A percentile compares a stretch with the other conserved stretches of the same genome.
Conservation (phyloP, 2,329 filamentous ascomycete species). For the Berkeleyomyces rouxiae region DNA sequence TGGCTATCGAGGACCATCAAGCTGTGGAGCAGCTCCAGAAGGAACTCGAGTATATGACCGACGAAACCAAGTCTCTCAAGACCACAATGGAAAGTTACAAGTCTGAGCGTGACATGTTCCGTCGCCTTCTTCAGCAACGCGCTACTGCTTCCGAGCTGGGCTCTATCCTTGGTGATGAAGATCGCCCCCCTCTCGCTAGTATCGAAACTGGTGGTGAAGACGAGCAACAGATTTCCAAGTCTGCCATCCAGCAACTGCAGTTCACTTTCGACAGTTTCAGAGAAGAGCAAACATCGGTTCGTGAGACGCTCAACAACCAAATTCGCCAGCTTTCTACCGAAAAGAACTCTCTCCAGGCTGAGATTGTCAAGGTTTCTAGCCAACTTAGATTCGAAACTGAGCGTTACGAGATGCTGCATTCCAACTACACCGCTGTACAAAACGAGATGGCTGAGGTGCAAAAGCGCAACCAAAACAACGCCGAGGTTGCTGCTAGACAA, state of each 20-base stretch:
- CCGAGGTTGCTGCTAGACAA: conserved; percentile 74
- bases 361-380: conserved; percentile 63
- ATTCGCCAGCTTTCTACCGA: conserved; percentile 66
- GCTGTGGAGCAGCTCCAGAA: conserved; percentile 58
- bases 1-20: conserved; percentile 47
- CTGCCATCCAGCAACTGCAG: conserved; percentile 74
- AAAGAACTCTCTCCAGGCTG: conserved; percentile 65
- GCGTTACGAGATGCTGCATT: conserved; percentile 75
- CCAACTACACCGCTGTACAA: conserved; percentile 71
- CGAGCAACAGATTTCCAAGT: conserved; percentile 42
- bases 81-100: conserved; percentile 84
- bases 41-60: conserved; percentile 58
- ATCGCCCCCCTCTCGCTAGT: conserved; percentile 40
- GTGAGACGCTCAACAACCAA: conserved; percentile 69
- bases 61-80: conserved; percentile 68
- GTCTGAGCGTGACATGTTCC: conserved; percentile 93
- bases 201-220: conserved; percentile 43
- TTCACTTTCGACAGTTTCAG: conserved; percentile 79
- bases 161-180: conserved; percentile 54
- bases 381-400: conserved; percentile 70
- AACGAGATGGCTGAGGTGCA: conserved; percentile 74
- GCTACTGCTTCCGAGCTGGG: conserved; percentile 42
- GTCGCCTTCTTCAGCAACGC: conserved; percentile 72
- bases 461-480: conserved; percentile 59
- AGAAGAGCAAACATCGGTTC: conserved; percentile 67